Percentiles rank a stretch among this genome's conserved stretches.
Evolutionary conservation across 78 protist genomes (phyloP).

Genomic region (slime mould (Dictyostelium discoideum)): dicty_2.7 NC_007090.3:1611001-1611500

Average conservation of each 20-base stretch:
- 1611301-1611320: neutral
- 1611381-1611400: conserved; percentile 82
- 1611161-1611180: neutral
- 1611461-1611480: neutral
- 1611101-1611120: neutral
- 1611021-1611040: neutral
- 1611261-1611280: no score
- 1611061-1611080: neutral
- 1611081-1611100: no score
- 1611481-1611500: neutral
- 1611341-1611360: conserved; percentile 34
- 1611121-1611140: no score
- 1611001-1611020: neutral
- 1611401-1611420: conserved; percentile 47
- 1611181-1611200: neutral
- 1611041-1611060: neutral
- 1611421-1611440: neutral
- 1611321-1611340: conserved; percentile 72
- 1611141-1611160: neutral
- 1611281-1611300: no score
- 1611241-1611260: neutral
- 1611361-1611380: conserved; percentile 51
- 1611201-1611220: neutral
- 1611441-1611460: conserved; percentile 10
- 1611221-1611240: neutral